Evolutionary conservation across 345 rosid species (phyloP).

Genomic region (Lumnitzera littorea): DNA sequence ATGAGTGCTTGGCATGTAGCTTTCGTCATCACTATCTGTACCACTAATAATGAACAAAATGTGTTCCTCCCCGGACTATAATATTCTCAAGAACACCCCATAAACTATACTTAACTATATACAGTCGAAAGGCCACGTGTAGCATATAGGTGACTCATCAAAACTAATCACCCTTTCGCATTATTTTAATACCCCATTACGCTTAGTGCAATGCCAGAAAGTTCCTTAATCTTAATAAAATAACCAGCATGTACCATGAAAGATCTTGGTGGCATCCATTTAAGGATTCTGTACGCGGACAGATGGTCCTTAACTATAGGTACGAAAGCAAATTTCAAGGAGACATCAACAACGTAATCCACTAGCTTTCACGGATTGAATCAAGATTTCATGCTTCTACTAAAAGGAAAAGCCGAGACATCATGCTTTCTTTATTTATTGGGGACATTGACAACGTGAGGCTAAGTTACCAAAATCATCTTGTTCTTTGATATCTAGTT

Average conservation of each 20-base stretch:
- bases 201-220: conserved; percentile 42
- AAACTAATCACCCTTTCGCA: conserved; percentile 4
- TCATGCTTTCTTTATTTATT: background rate
- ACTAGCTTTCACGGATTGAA: conserved; percentile 18
- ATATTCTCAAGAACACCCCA: conserved; percentile 32
- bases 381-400: background rate
- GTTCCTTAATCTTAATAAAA: conserved; percentile 21
- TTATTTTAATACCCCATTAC: conserved; percentile 28
- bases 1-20: too few relatives aligned
- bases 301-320: conserved; percentile 23
- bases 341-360: conserved; percentile 33
- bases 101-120: conserved; percentile 13
- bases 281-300: conserved; percentile 21
- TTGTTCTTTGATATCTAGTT: too few relatives aligned
- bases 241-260: conserved; percentile 19
- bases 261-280: conserved; percentile 19
- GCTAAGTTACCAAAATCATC: background rate
- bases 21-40: too few relatives aligned
- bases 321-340: conserved; percentile 24
- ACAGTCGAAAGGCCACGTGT: conserved; percentile 23
- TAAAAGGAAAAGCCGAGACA: background rate
- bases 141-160: conserved; percentile 23
- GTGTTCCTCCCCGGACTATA: background rate
- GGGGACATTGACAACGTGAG: background rate
- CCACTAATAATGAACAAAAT: background rate